Evolutionary conservation across 371 early-diverging fungal species (phyloP).

Genomic region (Circinella umbellata): DNA sequence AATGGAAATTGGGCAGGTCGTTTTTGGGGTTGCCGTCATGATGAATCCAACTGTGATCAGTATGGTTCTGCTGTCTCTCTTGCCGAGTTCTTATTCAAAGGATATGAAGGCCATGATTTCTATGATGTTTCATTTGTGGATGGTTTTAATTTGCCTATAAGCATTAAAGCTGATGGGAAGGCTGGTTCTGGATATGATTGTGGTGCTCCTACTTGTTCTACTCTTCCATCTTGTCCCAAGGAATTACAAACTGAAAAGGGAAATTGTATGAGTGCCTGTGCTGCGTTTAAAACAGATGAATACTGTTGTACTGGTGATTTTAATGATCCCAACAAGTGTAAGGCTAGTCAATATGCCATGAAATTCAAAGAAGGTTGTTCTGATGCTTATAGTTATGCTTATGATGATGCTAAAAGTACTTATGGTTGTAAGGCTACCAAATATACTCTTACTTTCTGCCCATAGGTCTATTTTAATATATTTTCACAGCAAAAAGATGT

Average conservation of each 20-base stretch:
- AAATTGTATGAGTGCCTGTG: constrained; percentile 46
- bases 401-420: constrained; percentile 53
- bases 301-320: constrained; percentile 47
- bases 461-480: constrained; percentile 1
- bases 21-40: constrained; percentile 40
- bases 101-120: constrained; percentile 23
- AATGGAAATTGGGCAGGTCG: constrained; percentile 42
- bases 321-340: constrained; percentile 32
- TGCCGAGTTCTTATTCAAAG: constrained; percentile 44
- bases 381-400: constrained; percentile 59
- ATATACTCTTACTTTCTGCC: constrained; percentile 55
- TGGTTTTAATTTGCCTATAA: constrained; percentile 46
- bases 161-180: constrained; percentile 31
- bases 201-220: constrained; percentile 32
- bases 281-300: constrained; percentile 37
- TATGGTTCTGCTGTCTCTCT: constrained; percentile 35
- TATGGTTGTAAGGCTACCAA: constrained; percentile 39
- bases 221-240: constrained; percentile 38
- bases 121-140: constrained; percentile 51
- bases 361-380: constrained; percentile 42
- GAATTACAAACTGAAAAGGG: constrained; percentile 35
- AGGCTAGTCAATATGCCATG: constrained; percentile 31
- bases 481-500: too few relatives aligned
- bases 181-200: constrained; percentile 30
- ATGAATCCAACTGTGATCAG: constrained; percentile 31